phyloP scores from a whole-genome alignment of 371 early-diverging fungal genomes.

The Mortierella sp. region DNA sequence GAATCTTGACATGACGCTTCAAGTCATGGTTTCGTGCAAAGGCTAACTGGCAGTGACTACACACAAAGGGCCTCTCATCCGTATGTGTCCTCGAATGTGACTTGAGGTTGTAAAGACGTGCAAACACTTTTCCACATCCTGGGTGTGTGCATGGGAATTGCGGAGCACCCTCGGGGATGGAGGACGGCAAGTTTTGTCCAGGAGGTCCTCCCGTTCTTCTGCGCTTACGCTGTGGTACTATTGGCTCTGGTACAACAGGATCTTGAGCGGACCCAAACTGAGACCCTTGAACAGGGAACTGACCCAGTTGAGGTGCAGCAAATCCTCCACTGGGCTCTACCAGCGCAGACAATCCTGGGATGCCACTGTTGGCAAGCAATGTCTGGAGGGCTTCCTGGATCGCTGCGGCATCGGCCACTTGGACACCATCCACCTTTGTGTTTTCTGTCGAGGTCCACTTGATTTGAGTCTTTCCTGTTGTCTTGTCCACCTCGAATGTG shows the following conservation, averaged over 20 bases:
- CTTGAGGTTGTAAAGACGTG: slow-evolving; percentile 81
- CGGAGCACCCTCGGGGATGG: slow-evolving; percentile 48
- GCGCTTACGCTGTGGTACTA: slow-evolving; percentile 21
- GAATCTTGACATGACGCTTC: slow-evolving; percentile 87
- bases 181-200: slow-evolving; percentile 41
- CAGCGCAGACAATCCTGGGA: slow-evolving; percentile 28
- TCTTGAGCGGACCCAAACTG: slow-evolving; percentile 43
- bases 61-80: slow-evolving; percentile 82
- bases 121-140: slow-evolving; percentile 79
- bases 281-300: slow-evolving; percentile 50
- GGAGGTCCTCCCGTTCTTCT: slow-evolving; percentile 24
- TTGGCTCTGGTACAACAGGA: slow-evolving; percentile 7
- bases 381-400: slow-evolving; percentile 41
- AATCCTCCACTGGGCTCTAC: slow-evolving; percentile 11
- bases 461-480: slow-evolving; percentile 49
- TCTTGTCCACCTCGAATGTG: slow-evolving; percentile 44
- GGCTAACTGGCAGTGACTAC: slow-evolving; percentile 75
- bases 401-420: slow-evolving; percentile 18
- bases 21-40: slow-evolving; percentile 91
- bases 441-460: slow-evolving; percentile 34
- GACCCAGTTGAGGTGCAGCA: slow-evolving; percentile 34
- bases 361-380: slow-evolving; percentile 28
- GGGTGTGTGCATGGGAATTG: slow-evolving; percentile 71
- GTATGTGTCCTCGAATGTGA: slow-evolving; percentile 86
- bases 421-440: slow-evolving; percentile 18